A percentile compares a stretch with the other conserved stretches of the same genome.
These are phyloP conservation scores for Neonectria faginata DNA, from an alignment of 2,329 filamentous ascomycete species.

Conservation along the genomic window DNA sequence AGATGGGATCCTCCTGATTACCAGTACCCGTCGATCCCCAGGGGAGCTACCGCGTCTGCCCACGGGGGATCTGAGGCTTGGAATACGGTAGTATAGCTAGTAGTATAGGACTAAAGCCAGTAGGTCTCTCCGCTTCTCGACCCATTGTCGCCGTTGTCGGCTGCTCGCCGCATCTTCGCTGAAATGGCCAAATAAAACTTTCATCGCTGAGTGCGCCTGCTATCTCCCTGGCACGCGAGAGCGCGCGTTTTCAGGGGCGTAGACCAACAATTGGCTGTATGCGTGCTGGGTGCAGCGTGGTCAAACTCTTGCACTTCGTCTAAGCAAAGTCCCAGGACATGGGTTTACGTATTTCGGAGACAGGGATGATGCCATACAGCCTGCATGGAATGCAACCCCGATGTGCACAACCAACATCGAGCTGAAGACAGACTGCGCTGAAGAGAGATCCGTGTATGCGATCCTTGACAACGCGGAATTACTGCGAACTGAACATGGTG, in stretches of 20 bases:
- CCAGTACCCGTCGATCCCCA: conserved; percentile 22
- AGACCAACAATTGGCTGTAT: not conserved
- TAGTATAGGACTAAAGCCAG: not conserved
- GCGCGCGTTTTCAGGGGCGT: conserved; percentile 5
- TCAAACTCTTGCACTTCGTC: conserved; percentile 11
- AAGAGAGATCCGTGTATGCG: not conserved
- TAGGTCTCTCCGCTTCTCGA: not conserved
- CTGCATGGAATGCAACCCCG: not conserved
- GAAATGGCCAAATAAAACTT: conserved; percentile 1
- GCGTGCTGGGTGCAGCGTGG: conserved; percentile 3
- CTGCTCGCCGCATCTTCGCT: not conserved
- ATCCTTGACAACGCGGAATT: not conserved
- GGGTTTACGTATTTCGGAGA: conserved; percentile 15
- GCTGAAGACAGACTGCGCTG: not conserved
- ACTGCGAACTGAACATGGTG: too few relatives aligned
- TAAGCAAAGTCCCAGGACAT: not conserved
- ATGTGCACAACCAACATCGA: not conserved
- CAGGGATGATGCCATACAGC: conserved; percentile 5
- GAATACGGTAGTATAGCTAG: not conserved
- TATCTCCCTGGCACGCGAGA: not conserved
- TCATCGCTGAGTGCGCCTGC: not conserved
- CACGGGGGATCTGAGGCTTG: conserved; percentile 19
- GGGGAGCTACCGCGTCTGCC: conserved; percentile 14
- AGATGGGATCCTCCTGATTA: conserved; percentile 18
- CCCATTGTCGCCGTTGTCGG: conserved; percentile 1